A percentile compares a stretch with the other conserved stretches of the same genome.
These are phyloP conservation scores for Hypsizygus ulmarius DNA, from an alignment of 1,284 basidiomycete species.

Conservation along the genomic window DNA sequence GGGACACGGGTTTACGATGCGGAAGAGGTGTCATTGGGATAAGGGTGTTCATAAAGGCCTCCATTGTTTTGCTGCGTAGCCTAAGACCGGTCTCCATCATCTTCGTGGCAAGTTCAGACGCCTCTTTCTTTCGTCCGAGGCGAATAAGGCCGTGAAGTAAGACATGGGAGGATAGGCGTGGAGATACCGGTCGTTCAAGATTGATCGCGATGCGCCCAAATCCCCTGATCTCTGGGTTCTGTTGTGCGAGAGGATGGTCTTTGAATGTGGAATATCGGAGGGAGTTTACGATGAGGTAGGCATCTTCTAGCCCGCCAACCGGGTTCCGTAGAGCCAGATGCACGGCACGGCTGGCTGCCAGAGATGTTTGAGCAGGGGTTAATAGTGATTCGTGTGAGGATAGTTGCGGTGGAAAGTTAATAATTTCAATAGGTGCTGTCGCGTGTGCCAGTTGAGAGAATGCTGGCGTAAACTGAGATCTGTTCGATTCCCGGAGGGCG, in stretches of 20 bases:
- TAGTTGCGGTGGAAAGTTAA: background rate
- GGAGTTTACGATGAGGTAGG: constrained; percentile 57
- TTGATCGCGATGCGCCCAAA: background rate
- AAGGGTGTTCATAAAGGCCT: constrained; percentile 42
- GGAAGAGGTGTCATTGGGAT: constrained; percentile 9
- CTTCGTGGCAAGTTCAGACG: constrained; percentile 44
- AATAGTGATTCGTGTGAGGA: constrained; percentile 15
- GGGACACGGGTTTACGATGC: constrained; percentile 10
- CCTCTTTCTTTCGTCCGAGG: constrained; percentile 44
- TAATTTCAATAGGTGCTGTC: constrained; percentile 1
- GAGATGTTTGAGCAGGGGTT: constrained; percentile 44
- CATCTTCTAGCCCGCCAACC: constrained; percentile 45
- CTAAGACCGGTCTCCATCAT: constrained; percentile 53
- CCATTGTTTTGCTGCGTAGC: constrained; percentile 46
- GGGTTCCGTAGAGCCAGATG: constrained; percentile 40
- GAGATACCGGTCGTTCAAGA: constrained; percentile 40
- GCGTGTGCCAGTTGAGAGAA: background rate
- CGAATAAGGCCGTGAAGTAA: constrained; percentile 64
- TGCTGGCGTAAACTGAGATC: background rate
- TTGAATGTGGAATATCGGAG: constrained; percentile 41
- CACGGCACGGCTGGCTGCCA: constrained; percentile 52
- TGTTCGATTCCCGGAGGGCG: background rate
- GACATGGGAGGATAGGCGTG: constrained; percentile 57
- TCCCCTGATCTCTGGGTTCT: constrained; percentile 1
- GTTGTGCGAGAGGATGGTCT: constrained; percentile 18